Evolutionary conservation across 495 filamentous ascomycete species (phyloP), one percentile per base, ranked within the genome.

Genomic region (Penicillium turbatum): DNA sequence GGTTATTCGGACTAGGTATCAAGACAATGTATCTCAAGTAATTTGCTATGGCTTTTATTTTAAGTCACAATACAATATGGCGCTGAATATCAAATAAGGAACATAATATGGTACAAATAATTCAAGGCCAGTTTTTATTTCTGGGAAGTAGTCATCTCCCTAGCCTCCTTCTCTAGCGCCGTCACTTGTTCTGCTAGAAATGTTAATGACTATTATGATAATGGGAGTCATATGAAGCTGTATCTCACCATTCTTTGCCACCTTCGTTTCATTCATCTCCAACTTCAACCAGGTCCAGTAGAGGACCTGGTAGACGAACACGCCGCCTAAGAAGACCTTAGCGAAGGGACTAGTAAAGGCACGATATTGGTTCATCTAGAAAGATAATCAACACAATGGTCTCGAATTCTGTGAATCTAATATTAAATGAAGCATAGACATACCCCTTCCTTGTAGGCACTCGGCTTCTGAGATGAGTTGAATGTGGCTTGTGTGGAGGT

Each of bases 271-370:
- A 54, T 89, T 77, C 48, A 75, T 79, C 72, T 97, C 92, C n/a
- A 97, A 74, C 71, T 88, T 93, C 69, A 82, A 53, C 93, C 92
- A 98, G 17, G 75, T 71, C 81, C 82, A 95, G 70, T 96, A 95
- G 21, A 82, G 69, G 9, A 89, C 62, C 68, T 98, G 93, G 72
- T 96, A 98, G 0, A 86, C 89, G 68, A 95, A 86, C 19, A 96
- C 75, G 12, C 90, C 88, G 45, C 90, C 84, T 8, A 97, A 79
- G 61, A 95, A 86, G 53, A 87, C 86, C 71, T 96, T 97, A 34
- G 79, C 79, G 52, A 97, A 80, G 11, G 93, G 92, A 6, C 86
- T 78, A 24, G 80, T 78, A 68, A 95, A 96, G 48, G 80, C 79
- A 56, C 82, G 85, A 73, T 93, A 98, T 66, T 92, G 91, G 2